Percentiles rank a stretch among this genome's conserved stretches.
Evolutionary conservation across 306 rosid species (phyloP).

Genomic region (Rosa rugosa): DNA sequence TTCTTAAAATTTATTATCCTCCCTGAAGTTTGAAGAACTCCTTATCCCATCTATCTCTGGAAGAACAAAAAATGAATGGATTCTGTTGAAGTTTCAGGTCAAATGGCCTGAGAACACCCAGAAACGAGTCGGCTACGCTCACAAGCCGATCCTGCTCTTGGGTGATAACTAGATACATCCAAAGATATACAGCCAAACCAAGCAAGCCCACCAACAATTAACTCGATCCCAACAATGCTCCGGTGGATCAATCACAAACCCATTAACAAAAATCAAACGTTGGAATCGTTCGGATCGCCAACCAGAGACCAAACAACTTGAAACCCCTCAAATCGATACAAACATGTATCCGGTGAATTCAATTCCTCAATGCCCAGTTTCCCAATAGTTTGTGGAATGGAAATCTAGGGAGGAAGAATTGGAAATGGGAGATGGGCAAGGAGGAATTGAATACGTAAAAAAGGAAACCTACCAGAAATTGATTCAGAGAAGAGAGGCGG

Average conservation of each 20-base stretch:
- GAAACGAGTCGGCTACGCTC: slow-evolving; percentile 52
- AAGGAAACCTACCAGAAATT: slow-evolving; percentile 16
- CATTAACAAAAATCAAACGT: not conserved
- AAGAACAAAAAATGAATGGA: slow-evolving; percentile 30
- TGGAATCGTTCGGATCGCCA: no score
- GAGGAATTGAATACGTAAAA: not conserved
- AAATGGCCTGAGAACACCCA: slow-evolving; percentile 61
- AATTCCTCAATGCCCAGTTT: not conserved
- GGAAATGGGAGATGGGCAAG: not conserved
- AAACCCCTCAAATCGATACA: not conserved
- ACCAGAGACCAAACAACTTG: not conserved
- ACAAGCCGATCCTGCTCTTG: slow-evolving; percentile 55
- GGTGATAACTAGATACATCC: slow-evolving; percentile 57
- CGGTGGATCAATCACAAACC: slow-evolving; percentile 23
- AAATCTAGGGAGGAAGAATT: slow-evolving; percentile 1
- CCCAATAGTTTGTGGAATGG: not conserved
- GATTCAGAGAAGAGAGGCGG: slow-evolving; percentile 15
- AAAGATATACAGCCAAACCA: slow-evolving; percentile 34
- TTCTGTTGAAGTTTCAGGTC: slow-evolving; percentile 28
- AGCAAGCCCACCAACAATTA: slow-evolving; percentile 15
- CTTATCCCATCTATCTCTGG: slow-evolving; percentile 69
- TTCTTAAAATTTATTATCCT: slow-evolving; percentile 40
- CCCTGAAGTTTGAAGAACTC: slow-evolving; percentile 67
- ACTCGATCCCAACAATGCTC: slow-evolving; percentile 12
- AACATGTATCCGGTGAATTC: not conserved